Conservation (phyloP, 2,329 filamentous ascomycete genomes). For the Trichoderma sp. region DNA sequence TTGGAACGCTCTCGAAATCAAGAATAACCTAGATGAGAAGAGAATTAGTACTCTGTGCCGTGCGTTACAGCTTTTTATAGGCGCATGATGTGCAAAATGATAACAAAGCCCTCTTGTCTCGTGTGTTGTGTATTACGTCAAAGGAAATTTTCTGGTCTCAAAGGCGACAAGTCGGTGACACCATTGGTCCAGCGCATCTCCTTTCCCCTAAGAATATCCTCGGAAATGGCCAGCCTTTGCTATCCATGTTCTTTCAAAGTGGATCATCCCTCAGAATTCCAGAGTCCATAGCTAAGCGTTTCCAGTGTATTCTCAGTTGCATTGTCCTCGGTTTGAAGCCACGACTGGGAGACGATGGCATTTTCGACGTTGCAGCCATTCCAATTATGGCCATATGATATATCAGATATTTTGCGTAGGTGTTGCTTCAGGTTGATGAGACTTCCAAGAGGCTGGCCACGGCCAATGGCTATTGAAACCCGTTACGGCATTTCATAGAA, state of each 20-base stretch:
- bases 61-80: background rate
- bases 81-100: background rate
- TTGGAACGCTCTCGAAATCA: constrained; percentile 48
- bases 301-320: background rate
- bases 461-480: background rate
- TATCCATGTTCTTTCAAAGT: background rate
- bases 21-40: constrained; percentile 44
- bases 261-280: background rate
- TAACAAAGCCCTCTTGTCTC: background rate
- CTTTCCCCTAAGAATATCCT: background rate
- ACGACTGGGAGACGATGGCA: background rate
- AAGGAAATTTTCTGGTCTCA: background rate
- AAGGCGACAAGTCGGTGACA: background rate
- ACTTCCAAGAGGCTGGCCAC: background rate
- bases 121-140: background rate
- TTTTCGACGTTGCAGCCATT: background rate
- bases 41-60: constrained; percentile 33
- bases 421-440: background rate
- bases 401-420: background rate
- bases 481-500: background rate
- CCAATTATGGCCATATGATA: background rate
- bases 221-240: background rate
- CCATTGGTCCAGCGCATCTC: background rate
- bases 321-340: background rate
- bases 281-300: background rate